Base-by-base conservation (phyloP, 768 basidiomycete species). In the Termitomyces sp. region DNA sequence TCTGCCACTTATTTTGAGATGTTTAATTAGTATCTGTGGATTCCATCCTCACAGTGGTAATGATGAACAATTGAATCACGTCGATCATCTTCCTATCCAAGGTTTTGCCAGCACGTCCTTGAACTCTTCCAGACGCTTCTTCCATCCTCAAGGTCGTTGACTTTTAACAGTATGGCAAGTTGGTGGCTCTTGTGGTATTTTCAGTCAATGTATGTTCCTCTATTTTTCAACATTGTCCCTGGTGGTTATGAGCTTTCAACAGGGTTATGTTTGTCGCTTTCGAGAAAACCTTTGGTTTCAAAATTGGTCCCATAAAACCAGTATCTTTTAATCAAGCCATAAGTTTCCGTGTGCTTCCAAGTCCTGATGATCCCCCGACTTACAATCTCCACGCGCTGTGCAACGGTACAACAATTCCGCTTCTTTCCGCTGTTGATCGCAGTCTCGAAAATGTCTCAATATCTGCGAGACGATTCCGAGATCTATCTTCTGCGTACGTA, bases 371-470 rank as follows among this genome's bases (percentile, higher is more conserved):
- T 30, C 58, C 58, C 10, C 5, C 45, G 8, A 12, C 22, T 8
- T 58, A 55, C 50, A 47, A 58, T 22, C 14, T 58, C 1, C 14
- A 51, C 8, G 54, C 49, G 1, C 3, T 55, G n/a, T 58, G 58
- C 45, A 55, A 58, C 34, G 35, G 42, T 14, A 38, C 48, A 5
- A 51, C 45, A 17, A 54, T 55, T 0, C 21, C 26, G 17, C 19
- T 58, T 35, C 42, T 12, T 3, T 37, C 5, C n/a, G 6, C 32
- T n/a, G 55, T 56, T 0, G 17, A 0, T 17, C 30, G 32, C 24
- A 24, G 40, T 1, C 17, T 28, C n/a, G 7, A 15, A 5, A 40
- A 54, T 28, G 1, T 55, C 8, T 35, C 45, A 5, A 22, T 55
- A 10, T 8, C 49, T 19, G 2, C 45, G 24, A 34, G 30, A 7